Evolutionary conservation across 176 grass and related monocot genomes (phyloP), one percentile per base, ranked within the genome.

Genomic region (Themeda triandra): DNA sequence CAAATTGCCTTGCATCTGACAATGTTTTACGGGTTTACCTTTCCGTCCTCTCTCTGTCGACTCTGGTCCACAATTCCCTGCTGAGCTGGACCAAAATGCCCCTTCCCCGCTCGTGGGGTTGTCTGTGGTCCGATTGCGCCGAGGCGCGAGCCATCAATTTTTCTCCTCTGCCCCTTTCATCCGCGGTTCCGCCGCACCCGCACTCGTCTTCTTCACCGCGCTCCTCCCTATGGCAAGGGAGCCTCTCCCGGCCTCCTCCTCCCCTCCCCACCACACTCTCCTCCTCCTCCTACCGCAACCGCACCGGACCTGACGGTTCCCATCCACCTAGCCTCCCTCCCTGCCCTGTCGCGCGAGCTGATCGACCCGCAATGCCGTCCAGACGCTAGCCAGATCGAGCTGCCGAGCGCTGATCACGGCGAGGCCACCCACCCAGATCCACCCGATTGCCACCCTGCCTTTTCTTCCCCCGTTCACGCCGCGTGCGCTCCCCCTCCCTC

Each of bases 381-480:
- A 24, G 56, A 60, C 3, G 56, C 56, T 59, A 40, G 68, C 56
- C 25, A 40, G 69, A 42, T 44, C 69, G 69, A 44, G 37, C 69
- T 71, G 69, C 69, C 3, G 69, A 71, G 37, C 69, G 36, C 69
- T 44, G 69, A 71, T 71, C 69, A 71, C 69, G 69, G 69, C 27
- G 69, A 42, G 69, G 69, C 69, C 39, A 71, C 69, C 69, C 39
- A 71, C 69, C n/a, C 69, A 71, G 69, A 71, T 71, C 69, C 69
- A 41, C 69, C 23, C 66, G 35, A n/a, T 69, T 69, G 66, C 35
- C 33, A 36, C 18, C 54, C 54, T 59, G 56, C 1, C n/a, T 2
- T 60, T 60, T 12, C 56, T 60, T 25, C n/a, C 2, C n/a, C 56
- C 56, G 56, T 25, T 25, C 56, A 60, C n/a, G 1, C 56, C 23